Evolutionary conservation across 2,329 filamentous ascomycete genomes (phyloP).

Genomic region (Podosphaera xanthii): DNA sequence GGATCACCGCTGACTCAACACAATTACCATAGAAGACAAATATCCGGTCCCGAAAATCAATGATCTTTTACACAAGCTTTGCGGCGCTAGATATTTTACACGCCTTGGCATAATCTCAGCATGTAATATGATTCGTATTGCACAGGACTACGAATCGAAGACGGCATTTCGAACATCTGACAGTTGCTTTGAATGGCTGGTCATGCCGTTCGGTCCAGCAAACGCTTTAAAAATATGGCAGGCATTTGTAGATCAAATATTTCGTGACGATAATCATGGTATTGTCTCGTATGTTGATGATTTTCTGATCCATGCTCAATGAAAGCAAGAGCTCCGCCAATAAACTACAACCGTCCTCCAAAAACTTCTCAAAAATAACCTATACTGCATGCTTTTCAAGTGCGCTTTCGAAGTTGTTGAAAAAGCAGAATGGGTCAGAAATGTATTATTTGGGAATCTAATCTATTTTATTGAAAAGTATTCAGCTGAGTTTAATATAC

Average conservation of each 20-base stretch:
- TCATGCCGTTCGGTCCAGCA: background rate
- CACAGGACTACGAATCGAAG: background rate
- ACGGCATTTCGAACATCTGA: background rate
- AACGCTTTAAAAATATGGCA: background rate
- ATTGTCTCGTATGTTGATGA: background rate
- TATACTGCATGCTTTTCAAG: background rate
- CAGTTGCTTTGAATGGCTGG: background rate
- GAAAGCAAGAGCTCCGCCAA: background rate
- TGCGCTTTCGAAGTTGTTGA: background rate
- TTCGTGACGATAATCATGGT: background rate
- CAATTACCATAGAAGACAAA: background rate
- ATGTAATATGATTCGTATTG: constrained; percentile 1
- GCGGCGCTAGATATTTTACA: background rate
- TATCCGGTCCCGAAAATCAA: background rate
- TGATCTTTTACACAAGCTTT: background rate
- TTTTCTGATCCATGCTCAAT: background rate
- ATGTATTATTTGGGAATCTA: too few relatives aligned
- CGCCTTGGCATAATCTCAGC: background rate
- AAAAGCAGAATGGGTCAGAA: too few relatives aligned
- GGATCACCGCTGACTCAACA: background rate
- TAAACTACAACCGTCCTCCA: background rate
- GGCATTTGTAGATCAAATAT: background rate
- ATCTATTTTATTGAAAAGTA: too few relatives aligned
- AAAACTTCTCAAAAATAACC: background rate
- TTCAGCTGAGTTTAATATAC: too few relatives aligned